Percentiles rank a stretch among this genome's conserved stretches.
Evolutionary conservation across 225 moss, liverwort and hornwort species (phyloP).

Genomic region (Pseudisothecium myosuroides): DNA sequence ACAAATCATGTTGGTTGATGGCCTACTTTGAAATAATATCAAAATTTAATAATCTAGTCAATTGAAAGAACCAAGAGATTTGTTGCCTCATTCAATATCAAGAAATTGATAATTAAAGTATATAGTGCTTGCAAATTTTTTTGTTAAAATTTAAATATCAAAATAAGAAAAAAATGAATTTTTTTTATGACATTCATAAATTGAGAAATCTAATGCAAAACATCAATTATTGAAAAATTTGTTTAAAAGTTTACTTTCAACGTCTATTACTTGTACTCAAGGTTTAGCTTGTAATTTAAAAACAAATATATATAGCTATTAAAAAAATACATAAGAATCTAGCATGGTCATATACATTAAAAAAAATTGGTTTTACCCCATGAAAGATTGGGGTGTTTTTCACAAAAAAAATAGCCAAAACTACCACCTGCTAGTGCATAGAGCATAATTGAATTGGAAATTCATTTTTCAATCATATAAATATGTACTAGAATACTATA

Average conservation of each 20-base stretch:
- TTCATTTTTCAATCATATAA: neutral
- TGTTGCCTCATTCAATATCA: neutral
- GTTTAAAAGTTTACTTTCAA: neutral
- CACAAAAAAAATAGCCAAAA: neutral
- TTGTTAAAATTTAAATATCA: neutral
- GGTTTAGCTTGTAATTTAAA: neutral
- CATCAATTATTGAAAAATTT: neutral
- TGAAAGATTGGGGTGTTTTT: neutral
- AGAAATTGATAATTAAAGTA: neutral
- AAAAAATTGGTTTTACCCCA: neutral
- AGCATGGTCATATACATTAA: neutral
- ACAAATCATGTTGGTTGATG: neutral
- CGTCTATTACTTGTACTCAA: neutral
- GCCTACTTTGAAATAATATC: neutral
- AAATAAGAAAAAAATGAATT: fast-evolving
- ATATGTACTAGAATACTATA: fast-evolving
- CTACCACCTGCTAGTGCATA: neutral
- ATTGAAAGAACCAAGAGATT: neutral
- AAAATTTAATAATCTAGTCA: neutral
- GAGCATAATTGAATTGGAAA: neutral
- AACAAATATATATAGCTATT: neutral
- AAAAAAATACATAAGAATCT: neutral
- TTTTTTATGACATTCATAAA: no score
- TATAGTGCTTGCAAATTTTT: fast-evolving
- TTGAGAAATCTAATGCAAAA: neutral